Conservation (phyloP, 495 filamentous ascomycete genomes). For the Hypomontagnella monticulosa region DNA sequence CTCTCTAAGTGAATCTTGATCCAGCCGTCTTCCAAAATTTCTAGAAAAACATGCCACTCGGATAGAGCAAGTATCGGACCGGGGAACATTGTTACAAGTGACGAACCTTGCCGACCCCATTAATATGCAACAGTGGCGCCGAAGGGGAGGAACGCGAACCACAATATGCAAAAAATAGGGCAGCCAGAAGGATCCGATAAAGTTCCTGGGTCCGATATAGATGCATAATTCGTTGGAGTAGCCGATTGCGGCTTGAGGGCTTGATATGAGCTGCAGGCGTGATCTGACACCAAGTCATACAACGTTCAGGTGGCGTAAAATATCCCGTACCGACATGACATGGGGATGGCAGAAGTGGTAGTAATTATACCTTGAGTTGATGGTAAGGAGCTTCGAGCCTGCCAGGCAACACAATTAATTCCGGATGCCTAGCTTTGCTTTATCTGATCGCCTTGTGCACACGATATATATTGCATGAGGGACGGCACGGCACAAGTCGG, state of each 20-base stretch:
- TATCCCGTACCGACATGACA: constrained; percentile 1
- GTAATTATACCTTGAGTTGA: neutral
- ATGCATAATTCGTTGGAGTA: constrained; percentile 8
- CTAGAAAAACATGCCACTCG: neutral
- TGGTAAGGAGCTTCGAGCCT: neutral
- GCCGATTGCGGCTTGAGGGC: constrained; percentile 5
- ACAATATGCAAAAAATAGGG: constrained; percentile 4
- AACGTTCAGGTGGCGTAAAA: constrained; percentile 8
- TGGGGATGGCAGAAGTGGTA: neutral
- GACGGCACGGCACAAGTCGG: constrained; percentile 5
- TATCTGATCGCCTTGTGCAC: neutral
- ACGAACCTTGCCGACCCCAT: constrained; percentile 16
- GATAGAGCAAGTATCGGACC: constrained; percentile 6
- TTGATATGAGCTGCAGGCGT: constrained; percentile 5
- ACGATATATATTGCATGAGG: constrained; percentile 24
- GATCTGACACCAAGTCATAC: constrained; percentile 22
- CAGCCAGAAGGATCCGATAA: neutral
- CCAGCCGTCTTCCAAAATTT: neutral
- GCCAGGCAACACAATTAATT: neutral
- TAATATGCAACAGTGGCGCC: constrained; percentile 34
- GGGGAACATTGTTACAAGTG: constrained; percentile 5
- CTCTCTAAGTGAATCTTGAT: constrained; percentile 4
- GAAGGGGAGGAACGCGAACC: neutral
- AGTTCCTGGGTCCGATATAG: constrained; percentile 1
- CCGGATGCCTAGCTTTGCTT: neutral